phyloP scores from a whole-genome alignment of 2,329 filamentous ascomycete genomes.

The Huntiella savannae region DNA sequence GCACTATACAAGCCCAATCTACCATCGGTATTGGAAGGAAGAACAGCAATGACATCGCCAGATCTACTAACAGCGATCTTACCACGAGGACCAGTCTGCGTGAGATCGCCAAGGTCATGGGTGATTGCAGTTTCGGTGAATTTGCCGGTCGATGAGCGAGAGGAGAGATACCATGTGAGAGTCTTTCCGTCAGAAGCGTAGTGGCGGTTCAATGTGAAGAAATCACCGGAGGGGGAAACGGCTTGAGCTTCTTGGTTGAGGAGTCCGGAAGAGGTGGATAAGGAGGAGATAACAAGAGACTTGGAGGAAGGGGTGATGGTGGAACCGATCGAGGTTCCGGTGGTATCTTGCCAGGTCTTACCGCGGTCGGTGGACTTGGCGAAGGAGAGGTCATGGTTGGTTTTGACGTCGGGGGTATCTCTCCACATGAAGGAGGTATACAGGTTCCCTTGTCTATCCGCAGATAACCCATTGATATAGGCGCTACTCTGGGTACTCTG shows the following conservation, averaged over 20 bases:
- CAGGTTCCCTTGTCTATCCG: constrained; percentile 6
- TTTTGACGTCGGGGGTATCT: constrained; percentile 13
- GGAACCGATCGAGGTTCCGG: constrained; percentile 6
- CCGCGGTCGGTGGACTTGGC: constrained; percentile 12
- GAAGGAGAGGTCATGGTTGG: constrained; percentile 13
- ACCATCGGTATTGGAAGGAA: constrained; percentile 10
- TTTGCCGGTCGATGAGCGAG: constrained; percentile 2
- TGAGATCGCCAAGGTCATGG: constrained; percentile 9
- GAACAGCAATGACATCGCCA: constrained; percentile 12
- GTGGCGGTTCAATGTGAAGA: constrained; percentile 13
- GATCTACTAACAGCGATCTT: constrained; percentile 11
- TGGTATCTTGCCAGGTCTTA: constrained; percentile 12
- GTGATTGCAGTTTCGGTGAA: constrained; percentile 12
- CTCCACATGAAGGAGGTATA: constrained; percentile 13
- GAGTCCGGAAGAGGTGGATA: constrained; percentile 13
- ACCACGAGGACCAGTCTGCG: constrained; percentile 11
- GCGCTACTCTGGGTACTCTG: constrained; percentile 13
- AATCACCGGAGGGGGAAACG: constrained; percentile 9
- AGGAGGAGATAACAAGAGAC: constrained; percentile 7
- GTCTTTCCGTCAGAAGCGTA: constrained; percentile 6
- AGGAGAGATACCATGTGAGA: constrained; percentile 10
- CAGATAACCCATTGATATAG: constrained; percentile 13
- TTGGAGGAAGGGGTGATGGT: background rate
- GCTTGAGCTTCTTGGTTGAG: constrained; percentile 14
- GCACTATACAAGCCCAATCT: constrained; percentile 12